Conservation (phyloP, 2,329 filamentous ascomycete species). For the Thermomyces lanuginosus region DNA sequence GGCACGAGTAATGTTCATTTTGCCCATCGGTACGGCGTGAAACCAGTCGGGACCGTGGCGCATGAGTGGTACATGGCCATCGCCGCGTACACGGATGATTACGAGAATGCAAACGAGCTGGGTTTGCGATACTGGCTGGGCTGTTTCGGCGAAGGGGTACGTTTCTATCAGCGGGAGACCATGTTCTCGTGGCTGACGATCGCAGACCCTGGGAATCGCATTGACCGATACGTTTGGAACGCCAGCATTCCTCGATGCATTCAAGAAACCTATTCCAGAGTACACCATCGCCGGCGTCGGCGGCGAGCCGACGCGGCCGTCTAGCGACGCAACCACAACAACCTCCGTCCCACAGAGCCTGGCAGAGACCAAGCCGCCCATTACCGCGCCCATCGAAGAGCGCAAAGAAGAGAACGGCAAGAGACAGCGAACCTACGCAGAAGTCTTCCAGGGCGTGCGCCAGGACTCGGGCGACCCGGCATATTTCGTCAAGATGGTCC, state of each 20-base stretch:
- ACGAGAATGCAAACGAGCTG: constrained; percentile 66
- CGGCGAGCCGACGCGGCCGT: constrained; percentile 23
- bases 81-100: constrained; percentile 76
- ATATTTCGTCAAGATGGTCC: constrained; percentile 62
- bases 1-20: constrained; percentile 96
- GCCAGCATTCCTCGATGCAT: constrained; percentile 68
- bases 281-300: constrained; percentile 27
- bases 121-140: constrained; percentile 78
- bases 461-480: constrained; percentile 82
- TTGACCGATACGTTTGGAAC: constrained; percentile 96
- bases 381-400: constrained; percentile 27
- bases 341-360: constrained; percentile 22
- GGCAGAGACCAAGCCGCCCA: constrained; percentile 25
- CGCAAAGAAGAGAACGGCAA: constrained; percentile 22
- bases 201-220: constrained; percentile 60
- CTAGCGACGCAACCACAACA: constrained; percentile 28
- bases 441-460: constrained; percentile 67
- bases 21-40: constrained; percentile 77
- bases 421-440: constrained; percentile 49
- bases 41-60: constrained; percentile 75
- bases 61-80: constrained; percentile 99
- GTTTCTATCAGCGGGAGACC: constrained; percentile 7
- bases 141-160: constrained; percentile 65
- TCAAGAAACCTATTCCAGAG: constrained; percentile 48
- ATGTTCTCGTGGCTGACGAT: background rate